Percentiles rank a stretch among this genome's conserved stretches.
phyloP scores from a whole-genome alignment of 768 basidiomycete species.

The Leccinum incarnatum region DNA sequence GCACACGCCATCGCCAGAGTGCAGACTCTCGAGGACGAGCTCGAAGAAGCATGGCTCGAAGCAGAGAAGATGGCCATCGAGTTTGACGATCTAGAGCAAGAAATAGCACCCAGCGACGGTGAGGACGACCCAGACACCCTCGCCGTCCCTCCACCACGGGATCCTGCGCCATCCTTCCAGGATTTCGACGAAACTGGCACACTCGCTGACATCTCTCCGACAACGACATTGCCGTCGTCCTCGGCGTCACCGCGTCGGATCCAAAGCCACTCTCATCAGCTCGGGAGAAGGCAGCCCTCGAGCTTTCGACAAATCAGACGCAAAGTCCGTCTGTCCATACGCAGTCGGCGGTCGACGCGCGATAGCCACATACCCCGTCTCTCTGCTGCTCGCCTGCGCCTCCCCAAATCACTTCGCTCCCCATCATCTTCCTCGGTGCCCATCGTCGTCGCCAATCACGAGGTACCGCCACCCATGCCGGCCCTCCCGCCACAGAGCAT shows the following conservation, averaged over 20 bases:
- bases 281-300: conserved; percentile 3
- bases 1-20: conserved; percentile 45
- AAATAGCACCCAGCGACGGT: conserved; percentile 21
- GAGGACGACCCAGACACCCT: conserved; percentile 3
- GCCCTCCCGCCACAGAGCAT: no score
- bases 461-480: conserved; percentile 11
- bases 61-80: conserved; percentile 67
- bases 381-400: conserved; percentile 63
- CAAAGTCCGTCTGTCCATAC: conserved; percentile 26
- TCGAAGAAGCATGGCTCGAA: conserved; percentile 79
- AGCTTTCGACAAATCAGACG: conserved; percentile 11
- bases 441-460: conserved; percentile 8
- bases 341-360: conserved; percentile 24
- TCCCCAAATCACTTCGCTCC: conserved; percentile 41
- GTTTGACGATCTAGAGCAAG: conserved; percentile 26
- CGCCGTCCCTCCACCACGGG: background rate
- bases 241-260: conserved; percentile 38
- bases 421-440: conserved; percentile 33
- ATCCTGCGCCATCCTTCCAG: conserved; percentile 8
- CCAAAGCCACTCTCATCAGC: conserved; percentile 34
- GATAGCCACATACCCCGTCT: conserved; percentile 41
- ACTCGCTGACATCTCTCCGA: conserved; percentile 24
- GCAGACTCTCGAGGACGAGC: conserved; percentile 59
- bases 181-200: conserved; percentile 29
- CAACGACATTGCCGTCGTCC: conserved; percentile 32